Conservation (phyloP, 2,329 filamentous ascomycete genomes). For the Thyridium curvatum region DNA sequence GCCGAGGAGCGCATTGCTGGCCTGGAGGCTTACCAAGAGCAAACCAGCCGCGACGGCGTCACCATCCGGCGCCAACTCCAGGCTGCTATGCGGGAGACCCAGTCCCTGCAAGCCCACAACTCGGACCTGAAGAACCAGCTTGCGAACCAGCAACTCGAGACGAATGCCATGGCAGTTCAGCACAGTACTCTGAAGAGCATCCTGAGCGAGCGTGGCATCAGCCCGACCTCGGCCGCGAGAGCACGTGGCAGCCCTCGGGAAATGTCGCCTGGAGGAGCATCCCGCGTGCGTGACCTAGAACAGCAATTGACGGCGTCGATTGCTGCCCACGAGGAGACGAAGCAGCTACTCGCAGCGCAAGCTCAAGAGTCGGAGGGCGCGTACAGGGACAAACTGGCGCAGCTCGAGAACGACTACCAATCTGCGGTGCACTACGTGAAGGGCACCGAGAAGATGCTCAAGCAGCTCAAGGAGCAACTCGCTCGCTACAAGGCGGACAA, state of each 20-base stretch:
- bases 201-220: constrained; percentile 81
- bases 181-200: constrained; percentile 92
- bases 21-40: constrained; percentile 93
- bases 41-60: constrained; percentile 88
- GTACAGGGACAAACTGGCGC: constrained; percentile 88
- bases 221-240: constrained; percentile 64
- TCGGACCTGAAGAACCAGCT: constrained; percentile 77
- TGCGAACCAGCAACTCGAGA: constrained; percentile 81
- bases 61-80: constrained; percentile 87
- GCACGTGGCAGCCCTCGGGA: constrained; percentile 69
- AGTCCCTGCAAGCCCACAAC: constrained; percentile 74
- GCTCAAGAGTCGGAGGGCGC: constrained; percentile 81
- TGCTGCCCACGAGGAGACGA: constrained; percentile 81
- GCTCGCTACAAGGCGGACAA: constrained; percentile 87
- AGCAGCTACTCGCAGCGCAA: constrained; percentile 67
- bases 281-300: constrained; percentile 77
- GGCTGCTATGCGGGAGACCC: constrained; percentile 72
- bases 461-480: constrained; percentile 97
- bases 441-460: constrained; percentile 98
- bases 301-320: constrained; percentile 73
- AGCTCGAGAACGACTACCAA: constrained; percentile 95
- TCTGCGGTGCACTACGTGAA: constrained; percentile 97
- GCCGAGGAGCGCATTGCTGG: constrained; percentile 97
- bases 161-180: constrained; percentile 89
- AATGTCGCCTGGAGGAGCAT: constrained; percentile 69